phyloP scores from a whole-genome alignment of 805 yeast species.

The Saccharomycopsis amapae region DNA sequence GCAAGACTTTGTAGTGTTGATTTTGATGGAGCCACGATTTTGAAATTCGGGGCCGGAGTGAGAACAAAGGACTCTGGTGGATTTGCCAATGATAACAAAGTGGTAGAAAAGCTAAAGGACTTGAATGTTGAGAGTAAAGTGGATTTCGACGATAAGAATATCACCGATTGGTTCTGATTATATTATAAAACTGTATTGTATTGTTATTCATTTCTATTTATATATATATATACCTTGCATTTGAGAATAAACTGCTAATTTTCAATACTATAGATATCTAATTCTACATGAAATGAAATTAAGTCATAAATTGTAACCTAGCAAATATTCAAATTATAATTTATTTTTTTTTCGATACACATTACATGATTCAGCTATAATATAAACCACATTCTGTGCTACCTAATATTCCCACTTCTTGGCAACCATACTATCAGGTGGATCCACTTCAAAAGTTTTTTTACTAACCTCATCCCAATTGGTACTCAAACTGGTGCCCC shows the following conservation, averaged over 20 bases:
- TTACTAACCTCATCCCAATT: slow-evolving; percentile 84
- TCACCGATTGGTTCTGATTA: slow-evolving; percentile 8
- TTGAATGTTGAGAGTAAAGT: neutral
- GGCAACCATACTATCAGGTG: slow-evolving; percentile 70
- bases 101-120: neutral
- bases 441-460: slow-evolving; percentile 54
- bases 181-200: no score
- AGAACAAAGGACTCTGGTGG: neutral
- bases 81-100: neutral
- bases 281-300: no score
- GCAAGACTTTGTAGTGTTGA: slow-evolving; percentile 14
- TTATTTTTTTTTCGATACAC: no score
- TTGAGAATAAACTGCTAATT: no score
- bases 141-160: slow-evolving; percentile 3
- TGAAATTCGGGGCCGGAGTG: slow-evolving; percentile 2
- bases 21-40: slow-evolving; percentile 9
- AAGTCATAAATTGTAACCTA: no score
- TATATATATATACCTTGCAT: no score
- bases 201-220: no score
- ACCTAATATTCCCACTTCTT: slow-evolving; percentile 38
- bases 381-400: neutral
- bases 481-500: slow-evolving; percentile 89
- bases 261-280: no score
- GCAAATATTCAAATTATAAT: no score
- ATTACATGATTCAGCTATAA: neutral